Percentiles rank a stretch among this genome's conserved stretches.
phyloP scores from a whole-genome alignment of 257 asterid species.

The Nicotiana obtusifolia region DNA sequence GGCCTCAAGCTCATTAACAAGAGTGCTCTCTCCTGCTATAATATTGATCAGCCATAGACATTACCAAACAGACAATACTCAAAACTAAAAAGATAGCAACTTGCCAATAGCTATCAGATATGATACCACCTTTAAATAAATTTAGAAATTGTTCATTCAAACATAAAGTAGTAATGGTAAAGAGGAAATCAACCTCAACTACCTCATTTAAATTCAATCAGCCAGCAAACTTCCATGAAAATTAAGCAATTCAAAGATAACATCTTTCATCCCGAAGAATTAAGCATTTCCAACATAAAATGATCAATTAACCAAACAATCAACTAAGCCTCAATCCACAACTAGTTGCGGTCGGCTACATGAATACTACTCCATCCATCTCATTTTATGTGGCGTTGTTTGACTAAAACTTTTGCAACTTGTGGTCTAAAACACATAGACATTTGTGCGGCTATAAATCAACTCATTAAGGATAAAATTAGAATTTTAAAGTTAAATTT shows the following conservation, averaged over 20 bases:
- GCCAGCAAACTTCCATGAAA: background rate
- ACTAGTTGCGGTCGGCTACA: background rate
- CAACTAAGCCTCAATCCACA: background rate
- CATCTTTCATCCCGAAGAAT: background rate
- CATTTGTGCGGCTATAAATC: too few species aligned
- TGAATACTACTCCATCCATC: background rate
- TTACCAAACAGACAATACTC: background rate
- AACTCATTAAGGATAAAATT: too few species aligned
- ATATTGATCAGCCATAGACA: background rate
- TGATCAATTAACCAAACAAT: background rate
- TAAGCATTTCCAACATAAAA: background rate
- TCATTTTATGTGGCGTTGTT: too few species aligned
- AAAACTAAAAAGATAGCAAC: background rate
- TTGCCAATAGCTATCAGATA: too few species aligned
- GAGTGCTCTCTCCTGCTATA: constrained; percentile 63
- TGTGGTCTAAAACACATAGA: too few species aligned
- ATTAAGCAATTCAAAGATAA: background rate
- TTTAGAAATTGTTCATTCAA: background rate
- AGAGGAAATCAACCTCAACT: background rate
- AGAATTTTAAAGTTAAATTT: too few species aligned
- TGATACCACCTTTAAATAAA: too few species aligned
- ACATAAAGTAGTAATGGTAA: background rate
- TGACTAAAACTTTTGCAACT: too few species aligned
- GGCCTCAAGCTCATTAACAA: constrained; percentile 51
- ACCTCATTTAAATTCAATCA: background rate